phyloP scores from a whole-genome alignment of 345 rosid species.

The Linum usitatissimum region DNA sequence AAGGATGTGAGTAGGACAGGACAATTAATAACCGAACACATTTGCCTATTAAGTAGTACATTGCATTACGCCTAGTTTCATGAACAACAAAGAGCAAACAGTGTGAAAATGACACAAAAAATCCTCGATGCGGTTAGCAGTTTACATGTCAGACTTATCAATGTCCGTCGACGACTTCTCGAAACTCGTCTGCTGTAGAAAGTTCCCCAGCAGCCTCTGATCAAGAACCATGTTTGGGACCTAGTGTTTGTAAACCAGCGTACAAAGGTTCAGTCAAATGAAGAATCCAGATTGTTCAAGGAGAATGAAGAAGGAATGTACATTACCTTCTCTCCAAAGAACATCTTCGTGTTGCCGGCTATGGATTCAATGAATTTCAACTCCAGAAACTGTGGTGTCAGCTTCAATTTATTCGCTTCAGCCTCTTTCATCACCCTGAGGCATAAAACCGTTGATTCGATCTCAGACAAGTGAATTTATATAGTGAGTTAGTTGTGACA shows the following conservation, averaged over 20 bases:
- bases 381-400: constrained; percentile 81
- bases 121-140: too few relatives aligned
- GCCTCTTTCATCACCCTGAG: constrained; percentile 67
- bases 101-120: too few relatives aligned
- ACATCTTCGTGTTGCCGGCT: constrained; percentile 73
- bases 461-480: background rate
- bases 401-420: constrained; percentile 86
- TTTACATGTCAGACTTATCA: too few relatives aligned
- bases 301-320: background rate
- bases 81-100: too few relatives aligned
- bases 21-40: too few relatives aligned
- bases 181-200: constrained; percentile 27
- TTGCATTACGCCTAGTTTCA: too few relatives aligned
- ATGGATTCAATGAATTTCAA: constrained; percentile 81
- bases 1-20: too few relatives aligned
- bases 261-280: background rate
- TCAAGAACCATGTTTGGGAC: constrained; percentile 78
- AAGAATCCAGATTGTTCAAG: background rate
- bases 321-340: constrained; percentile 77
- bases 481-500: background rate
- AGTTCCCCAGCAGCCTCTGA: constrained; percentile 81
- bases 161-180: constrained; percentile 3
- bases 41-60: too few relatives aligned
- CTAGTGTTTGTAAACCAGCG: constrained; percentile 21
- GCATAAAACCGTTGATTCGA: background rate